Base-by-base conservation (phyloP, 176 grass and related monocot genomes). In the Cymbopogon citratus region DNA sequence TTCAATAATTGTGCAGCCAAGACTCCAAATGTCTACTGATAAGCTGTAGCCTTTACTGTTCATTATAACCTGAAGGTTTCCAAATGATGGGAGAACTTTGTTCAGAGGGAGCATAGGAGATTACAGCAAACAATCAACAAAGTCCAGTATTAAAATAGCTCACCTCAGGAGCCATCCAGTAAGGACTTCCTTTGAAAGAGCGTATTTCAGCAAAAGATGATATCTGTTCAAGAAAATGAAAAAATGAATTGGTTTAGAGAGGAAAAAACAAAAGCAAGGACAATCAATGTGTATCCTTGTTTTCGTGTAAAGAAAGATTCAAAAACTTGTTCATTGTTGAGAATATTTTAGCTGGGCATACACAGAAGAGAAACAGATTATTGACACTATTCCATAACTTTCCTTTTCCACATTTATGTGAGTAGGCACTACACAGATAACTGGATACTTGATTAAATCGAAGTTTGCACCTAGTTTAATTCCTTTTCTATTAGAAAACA, bases 151-250 rank as follows among this genome's bases (percentile, higher is more conserved):
- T 29, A 69, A 84, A 62, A 78, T 57, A 69, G n/a, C 67, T 80
- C 57, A 95, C 96, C 91, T 99, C 96, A 74, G 96, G 96, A 75
- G 96, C 96, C 89, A 99, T 99, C 96, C 92, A 99, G 64, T 99
- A 99, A 84, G 96, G 96, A 73, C 96, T 99, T 95, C 96, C 96
- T 84, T 91, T 99, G 18, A 99, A 90, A 80, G 96, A 99, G 61
- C 77, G 89, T 88, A 99, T 99, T 79, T 94, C 87, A 85, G 90
- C 92, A 80, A 93, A 99, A 77, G 92, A 89, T 67, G 90, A 90
- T 87, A 90, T 95, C 96, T 99, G 92, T 83, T 77, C 39, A 92
- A 79, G 5, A 73, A 88, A 84, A 9, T 35, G 87, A 81, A 26
- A 71, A 69, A 74, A 60, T 35, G 28, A 76, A 76, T 27, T 13